Base-by-base conservation (phyloP, 257 asterid genomes). In the Solanum clarkiae region DNA sequence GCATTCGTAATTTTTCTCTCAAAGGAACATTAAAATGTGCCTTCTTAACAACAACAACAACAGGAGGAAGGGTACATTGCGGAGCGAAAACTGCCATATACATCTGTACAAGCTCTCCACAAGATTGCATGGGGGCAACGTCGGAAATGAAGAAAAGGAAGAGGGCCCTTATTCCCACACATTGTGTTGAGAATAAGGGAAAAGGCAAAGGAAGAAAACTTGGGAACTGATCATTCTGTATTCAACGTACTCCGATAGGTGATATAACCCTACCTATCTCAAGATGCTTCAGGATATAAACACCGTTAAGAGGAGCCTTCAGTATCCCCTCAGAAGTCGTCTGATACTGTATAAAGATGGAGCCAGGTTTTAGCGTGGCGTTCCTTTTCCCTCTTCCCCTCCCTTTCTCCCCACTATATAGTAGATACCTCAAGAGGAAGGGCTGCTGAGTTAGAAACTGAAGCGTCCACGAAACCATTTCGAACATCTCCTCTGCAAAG, bases 401-500 rank as follows among this genome's bases (percentile, higher is more conserved):
- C 24, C n/a, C 45, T 77, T 51, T 15, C 45, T 53, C 47, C 60
- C 29, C 49, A 18, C 59, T 63, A 77, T 80, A 47, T 49, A 66
- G 36, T 72, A 84, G 62, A 44, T 82, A 55, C 54, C 60, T 81
- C 86, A 84, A 63, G 70, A 85, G 84, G 68, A 57, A 36, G 82
- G 68, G 40, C 56, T 74, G 84, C 88, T 60, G 89, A 87, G 86
- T 80, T 88, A 51, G 93, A 90, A 74, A 45, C 81, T 81, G 92
- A 88, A 87, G 88, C 71, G 63, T 89, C 93, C 40, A 90, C 86
- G 16, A 82, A 89, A 85, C 94, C 95, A 87, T 90, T 92, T 40
- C 92, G 92, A 66, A 95, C 98, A 85, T 95, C 97, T 88, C 95
- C 95, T 44, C 99, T 92, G 90, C 99, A 95, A 80, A 95, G 94